Base-by-base conservation (phyloP, 768 basidiomycete genomes). In the Bullera alba region DNA sequence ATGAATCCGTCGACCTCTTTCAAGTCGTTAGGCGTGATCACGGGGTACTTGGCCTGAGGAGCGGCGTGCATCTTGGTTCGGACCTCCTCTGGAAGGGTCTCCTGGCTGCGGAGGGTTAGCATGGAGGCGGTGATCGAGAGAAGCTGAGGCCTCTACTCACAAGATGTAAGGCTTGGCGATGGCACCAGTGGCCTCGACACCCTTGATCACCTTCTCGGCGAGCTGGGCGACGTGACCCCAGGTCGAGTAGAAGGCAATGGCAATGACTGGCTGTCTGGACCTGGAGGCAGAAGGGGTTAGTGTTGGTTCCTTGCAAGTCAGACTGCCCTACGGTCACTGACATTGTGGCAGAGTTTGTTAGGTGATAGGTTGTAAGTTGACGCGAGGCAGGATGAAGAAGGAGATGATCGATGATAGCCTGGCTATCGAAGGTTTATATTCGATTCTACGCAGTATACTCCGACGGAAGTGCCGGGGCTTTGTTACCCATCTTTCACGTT, bases 71-170 rank as follows among this genome's bases (percentile, higher is more conserved):
- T 80, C 67, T 79, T 79, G 41, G 66, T 61, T 34, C 90, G 77
- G 42, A 88, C 68, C 5, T 87, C 84, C 8, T 77, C 66, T 2
- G 83, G 62, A 43, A 92, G 83, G 0, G 87, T 92, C 75, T 92
- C 89, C 44, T 81, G 63, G 52, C 70, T 71, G 44, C 6, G n/a
- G 10, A 22, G 21, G 26, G 12, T 16, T 6, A 16, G 43, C 12
- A 23, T 12, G 21, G 38, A 28, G 19, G 3, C 21, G 44, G 21
- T n/a, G 17, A 39, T n/a, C 21, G 35, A 36, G 22, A 23, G 16
- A n/a, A 32, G 29, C 16, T 28, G 17, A 27, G 10, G 15, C 14
- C 30, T 22, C 12, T n/a, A 57, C 68, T 56, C 36, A 69, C 70
- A 92, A 67, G 50, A 66, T 63, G 63, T 65, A 73, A 21, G 73